Conservation (phyloP, 768 basidiomycete species). For the Xanthoconium purpureum region DNA sequence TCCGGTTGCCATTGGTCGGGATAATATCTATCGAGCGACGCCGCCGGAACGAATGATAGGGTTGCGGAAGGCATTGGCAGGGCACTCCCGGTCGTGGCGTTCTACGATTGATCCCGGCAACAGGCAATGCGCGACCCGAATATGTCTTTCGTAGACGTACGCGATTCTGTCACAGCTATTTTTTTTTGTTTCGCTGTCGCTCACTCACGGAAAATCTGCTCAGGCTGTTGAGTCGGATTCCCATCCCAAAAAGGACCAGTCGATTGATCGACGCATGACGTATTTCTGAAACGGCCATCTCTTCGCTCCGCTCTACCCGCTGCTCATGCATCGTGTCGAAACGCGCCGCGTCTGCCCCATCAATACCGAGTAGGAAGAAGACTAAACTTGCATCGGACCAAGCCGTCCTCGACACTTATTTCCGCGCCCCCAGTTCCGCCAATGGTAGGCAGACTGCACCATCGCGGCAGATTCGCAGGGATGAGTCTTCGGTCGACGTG, state of each 20-base stretch:
- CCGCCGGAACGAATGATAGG: slow-evolving; percentile 15
- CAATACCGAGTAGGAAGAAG: slow-evolving; percentile 20
- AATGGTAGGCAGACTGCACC: slow-evolving; percentile 12
- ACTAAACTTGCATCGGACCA: slow-evolving; percentile 18
- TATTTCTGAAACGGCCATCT: slow-evolving; percentile 15
- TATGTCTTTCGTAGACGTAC: not conserved
- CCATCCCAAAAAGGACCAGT: slow-evolving; percentile 21
- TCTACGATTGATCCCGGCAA: slow-evolving; percentile 5
- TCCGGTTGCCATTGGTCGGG: not conserved
- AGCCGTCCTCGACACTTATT: slow-evolving; percentile 26
- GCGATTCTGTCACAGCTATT: not conserved
- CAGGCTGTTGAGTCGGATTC: not conserved
- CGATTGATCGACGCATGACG: slow-evolving; percentile 30
- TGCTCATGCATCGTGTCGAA: slow-evolving; percentile 26
- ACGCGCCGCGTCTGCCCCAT: slow-evolving; percentile 9
- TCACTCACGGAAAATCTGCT: not conserved
- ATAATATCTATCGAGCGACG: slow-evolving; percentile 10
- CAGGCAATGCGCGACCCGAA: not conserved
- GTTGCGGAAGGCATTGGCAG: slow-evolving; percentile 6
- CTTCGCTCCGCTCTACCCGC: slow-evolving; percentile 14
- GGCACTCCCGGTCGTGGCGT: slow-evolving; percentile 16
- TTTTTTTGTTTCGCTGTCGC: not conserved
- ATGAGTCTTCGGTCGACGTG: slow-evolving; percentile 9
- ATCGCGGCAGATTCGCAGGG: slow-evolving; percentile 16
- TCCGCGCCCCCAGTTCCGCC: slow-evolving; percentile 14